These are phyloP conservation scores for Boletus calvinii DNA, from an alignment of 1,284 basidiomycete species.

Conservation along the genomic window DNA sequence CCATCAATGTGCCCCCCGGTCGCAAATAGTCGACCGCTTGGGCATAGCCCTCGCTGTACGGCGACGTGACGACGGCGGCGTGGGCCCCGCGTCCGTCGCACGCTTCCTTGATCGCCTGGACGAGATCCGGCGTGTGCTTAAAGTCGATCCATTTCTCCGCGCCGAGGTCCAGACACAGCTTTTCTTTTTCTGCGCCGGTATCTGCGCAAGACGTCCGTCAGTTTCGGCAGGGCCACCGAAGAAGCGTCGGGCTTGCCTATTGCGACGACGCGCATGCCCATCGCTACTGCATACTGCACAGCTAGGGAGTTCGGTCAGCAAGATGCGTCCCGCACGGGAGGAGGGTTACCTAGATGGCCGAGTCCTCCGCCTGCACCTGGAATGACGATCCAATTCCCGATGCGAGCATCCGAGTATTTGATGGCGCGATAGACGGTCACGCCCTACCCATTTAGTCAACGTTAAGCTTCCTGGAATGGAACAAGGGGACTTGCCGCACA, in stretches of 20 bases:
- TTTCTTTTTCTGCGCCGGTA: conserved; percentile 73
- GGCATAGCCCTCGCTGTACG: conserved; percentile 58
- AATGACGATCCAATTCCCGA: conserved; percentile 82
- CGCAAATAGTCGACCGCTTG: conserved; percentile 73
- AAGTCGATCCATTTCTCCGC: conserved; percentile 84
- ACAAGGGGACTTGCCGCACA: conserved; percentile 58
- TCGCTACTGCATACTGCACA: conserved; percentile 73
- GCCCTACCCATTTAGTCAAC: conserved; percentile 48
- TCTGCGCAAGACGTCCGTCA: conserved; percentile 37
- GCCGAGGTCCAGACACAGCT: conserved; percentile 67
- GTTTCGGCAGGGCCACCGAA: background rate
- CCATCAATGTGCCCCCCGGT: conserved; percentile 65
- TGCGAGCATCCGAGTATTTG: conserved; percentile 66
- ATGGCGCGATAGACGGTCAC: conserved; percentile 84
- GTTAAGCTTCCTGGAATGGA: background rate
- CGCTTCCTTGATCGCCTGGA: conserved; percentile 58
- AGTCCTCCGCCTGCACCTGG: conserved; percentile 78
- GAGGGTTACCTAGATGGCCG: conserved; percentile 55
- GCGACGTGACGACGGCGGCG: conserved; percentile 68
- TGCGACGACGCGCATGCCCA: conserved; percentile 79
- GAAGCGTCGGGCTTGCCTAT: conserved; percentile 46
- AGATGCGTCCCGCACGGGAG: background rate
- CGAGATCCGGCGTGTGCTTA: conserved; percentile 59
- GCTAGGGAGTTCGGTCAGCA: conserved; percentile 41
- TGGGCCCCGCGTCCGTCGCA: conserved; percentile 77